A percentile compares a stretch with the other conserved stretches of the same genome.
These are phyloP conservation scores for Thalassiosira sp. DNA, from an alignment of 352 stramenopile genomes.

Conservation along the genomic window DNA sequence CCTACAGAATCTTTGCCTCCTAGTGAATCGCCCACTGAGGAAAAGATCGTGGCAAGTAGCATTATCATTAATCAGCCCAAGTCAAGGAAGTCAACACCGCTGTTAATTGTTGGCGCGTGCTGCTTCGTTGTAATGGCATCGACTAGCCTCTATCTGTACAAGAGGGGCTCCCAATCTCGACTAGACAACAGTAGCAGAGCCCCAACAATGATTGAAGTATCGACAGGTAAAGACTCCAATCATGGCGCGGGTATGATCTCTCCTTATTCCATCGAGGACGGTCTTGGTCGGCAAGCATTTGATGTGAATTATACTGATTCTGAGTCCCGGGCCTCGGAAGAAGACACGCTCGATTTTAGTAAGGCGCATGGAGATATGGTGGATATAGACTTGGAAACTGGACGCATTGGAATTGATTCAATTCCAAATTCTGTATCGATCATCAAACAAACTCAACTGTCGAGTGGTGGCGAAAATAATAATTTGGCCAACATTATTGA, in stretches of 20 bases:
- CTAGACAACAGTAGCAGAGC: neutral
- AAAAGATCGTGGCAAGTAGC: conserved; percentile 6
- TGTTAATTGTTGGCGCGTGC: conserved; percentile 31
- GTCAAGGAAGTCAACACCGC: conserved; percentile 9
- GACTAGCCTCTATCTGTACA: conserved; percentile 27
- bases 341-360: neutral
- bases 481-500: neutral
- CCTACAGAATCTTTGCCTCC: conserved; percentile 13
- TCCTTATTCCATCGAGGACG: neutral
- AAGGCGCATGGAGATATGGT: neutral
- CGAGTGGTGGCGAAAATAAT: conserved; percentile 1
- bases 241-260: conserved; percentile 14
- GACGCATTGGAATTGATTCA: conserved; percentile 4
- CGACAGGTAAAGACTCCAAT: conserved; percentile 12
- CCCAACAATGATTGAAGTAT: conserved; percentile 14
- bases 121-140: conserved; percentile 33
- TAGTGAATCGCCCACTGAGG: neutral
- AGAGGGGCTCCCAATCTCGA: neutral
- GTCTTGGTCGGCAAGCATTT: neutral
- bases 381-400: conserved; percentile 13
- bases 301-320: conserved; percentile 11
- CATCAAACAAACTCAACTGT: neutral
- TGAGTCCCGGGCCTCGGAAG: neutral
- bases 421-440: conserved; percentile 19
- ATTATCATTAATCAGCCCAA: conserved; percentile 24